Evolutionary conservation across 768 basidiomycete genomes (phyloP), one percentile per base, ranked within the genome.

Genomic region (Boletus rubroflammeus): DNA sequence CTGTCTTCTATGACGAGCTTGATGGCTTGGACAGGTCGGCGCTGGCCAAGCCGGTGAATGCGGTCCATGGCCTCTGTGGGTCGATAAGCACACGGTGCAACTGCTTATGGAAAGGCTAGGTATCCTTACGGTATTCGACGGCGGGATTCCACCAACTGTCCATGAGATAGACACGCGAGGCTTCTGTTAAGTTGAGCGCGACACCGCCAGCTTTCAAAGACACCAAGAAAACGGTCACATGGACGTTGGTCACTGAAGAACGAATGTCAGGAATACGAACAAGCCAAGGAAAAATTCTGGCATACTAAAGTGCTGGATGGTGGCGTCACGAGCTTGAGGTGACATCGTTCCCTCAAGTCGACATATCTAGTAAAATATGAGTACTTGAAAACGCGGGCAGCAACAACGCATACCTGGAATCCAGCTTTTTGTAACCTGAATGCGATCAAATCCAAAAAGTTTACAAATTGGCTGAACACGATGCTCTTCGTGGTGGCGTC

Each of bases 111-210:
- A 11, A 26, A 47, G 48, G 7, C 44, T 8, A 31, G 17, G 29
- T 39, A 15, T 21, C 78, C 89, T 74, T 68, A 90, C 89, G 88
- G 64, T 80, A 92, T 74, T 90, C 90, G 50, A 90, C 86, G n/a
- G 93, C 93, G 7, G 95, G 95, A 67, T 98, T 98, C 95, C 95
- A 96, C 93, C 93, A 96, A 60, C 88, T 90, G 67, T 96, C 96
- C 93, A 98, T 96, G 64, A 97, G 81, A 71, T 93, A 96, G 19
- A 97, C 93, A 26, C 91, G 88, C 32, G 90, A 93, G 0, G 94
- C 94, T 68, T 92, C 91, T 0, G 91, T 93, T 61, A 94, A 69
- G 67, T 94, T 94, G 47, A 96, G 77, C 3, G 91, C 92, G 5
- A 93, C 93, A 68, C 95, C 95, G 46, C 96, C 96, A 1, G 96